Base-by-base conservation (phyloP, 1,139 yeast genomes). In the Candida smagusa region DNA sequence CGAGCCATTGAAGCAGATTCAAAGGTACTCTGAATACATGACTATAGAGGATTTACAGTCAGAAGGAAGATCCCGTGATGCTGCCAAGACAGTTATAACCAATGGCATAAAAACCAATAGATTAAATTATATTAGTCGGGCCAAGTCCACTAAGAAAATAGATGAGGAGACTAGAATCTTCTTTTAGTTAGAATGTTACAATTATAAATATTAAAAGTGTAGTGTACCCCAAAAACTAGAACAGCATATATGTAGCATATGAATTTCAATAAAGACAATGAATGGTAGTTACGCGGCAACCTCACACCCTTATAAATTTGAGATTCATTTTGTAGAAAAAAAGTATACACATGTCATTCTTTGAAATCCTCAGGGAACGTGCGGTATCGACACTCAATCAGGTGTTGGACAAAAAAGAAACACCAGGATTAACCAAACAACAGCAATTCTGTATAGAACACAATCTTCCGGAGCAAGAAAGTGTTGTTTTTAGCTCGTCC, bases 381-480 rank as follows among this genome's bases (percentile, higher is more conserved):
- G 54, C 54, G 12, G 65, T 68, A 31, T 60, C 47, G 37, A 68
- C 75, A 22, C 40, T 71, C 39, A 64, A 57, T 41, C 76, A 63
- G 46, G 74, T 71, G 7, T 48, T 69, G 23, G 76, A 69, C 38
- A 62, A 63, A 45, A 62, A 59, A 38, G 57, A 61, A 29, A 53
- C 58, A 33, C 52, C 44, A 39, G 68, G 50, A 12, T 72, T 75
- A 13, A 57, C 84, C 26, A 76, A 76, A 45, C 94, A 85, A 52
- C 92, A 88, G 60, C 57, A 72, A 34, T 83, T 89, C 52, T 77
- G 88, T 48, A 61, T 65, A 31, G 81, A 79, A 41, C 84, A 77
- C 63, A 72, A 72, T 22, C 67, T 90, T 8, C 97, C 97, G 1
- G 80, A 75, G 31, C 72, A 72, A 1, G 96, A 92, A 54, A 59